Conservation (phyloP, 1,139 yeast species). For the Tardiomyces depauwii region DNA sequence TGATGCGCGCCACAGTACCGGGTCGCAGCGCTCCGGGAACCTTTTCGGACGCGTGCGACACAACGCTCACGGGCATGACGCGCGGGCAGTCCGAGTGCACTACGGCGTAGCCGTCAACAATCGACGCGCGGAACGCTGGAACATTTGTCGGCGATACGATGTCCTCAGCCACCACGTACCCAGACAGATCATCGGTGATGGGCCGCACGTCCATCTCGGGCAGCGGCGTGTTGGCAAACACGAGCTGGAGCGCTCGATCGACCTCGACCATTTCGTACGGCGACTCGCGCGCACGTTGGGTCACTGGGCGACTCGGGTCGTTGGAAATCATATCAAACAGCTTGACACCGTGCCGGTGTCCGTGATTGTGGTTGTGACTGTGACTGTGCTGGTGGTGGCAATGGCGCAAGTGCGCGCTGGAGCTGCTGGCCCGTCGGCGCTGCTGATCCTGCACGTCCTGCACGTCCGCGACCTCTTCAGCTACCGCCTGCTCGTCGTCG, state of each 20-base stretch:
- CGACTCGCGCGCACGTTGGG: conserved; percentile 32
- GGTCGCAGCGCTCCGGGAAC: conserved; percentile 12
- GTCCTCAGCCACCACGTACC: conserved; percentile 32
- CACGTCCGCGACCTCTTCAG: not conserved
- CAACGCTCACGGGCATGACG: conserved; percentile 27
- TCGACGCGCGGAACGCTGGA: conserved; percentile 38
- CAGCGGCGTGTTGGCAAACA: conserved; percentile 8
- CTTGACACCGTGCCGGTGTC: conserved; percentile 14
- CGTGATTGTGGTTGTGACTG: conserved; percentile 11
- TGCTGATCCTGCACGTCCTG: not conserved
- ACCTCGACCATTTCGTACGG: conserved; percentile 38
- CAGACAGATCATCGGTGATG: conserved; percentile 21
- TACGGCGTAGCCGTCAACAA: conserved; percentile 44
- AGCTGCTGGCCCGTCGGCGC: not conserved
- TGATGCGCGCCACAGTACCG: conserved; percentile 33
- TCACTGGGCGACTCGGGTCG: conserved; percentile 26
- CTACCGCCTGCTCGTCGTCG: conserved; percentile 3
- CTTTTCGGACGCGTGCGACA: conserved; percentile 33
- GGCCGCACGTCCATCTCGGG: conserved; percentile 15
- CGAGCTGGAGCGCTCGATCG: conserved; percentile 25
- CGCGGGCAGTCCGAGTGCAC: conserved; percentile 34
- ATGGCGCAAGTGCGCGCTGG: conserved; percentile 2
- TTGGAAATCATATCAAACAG: conserved; percentile 21
- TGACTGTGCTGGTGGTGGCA: conserved; percentile 14
- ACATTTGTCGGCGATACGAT: conserved; percentile 28